Evolutionary conservation across 805 yeast species (phyloP), one percentile per base, ranked within the genome.

Genomic region (Wickerhamomyces hampshirensis): DNA sequence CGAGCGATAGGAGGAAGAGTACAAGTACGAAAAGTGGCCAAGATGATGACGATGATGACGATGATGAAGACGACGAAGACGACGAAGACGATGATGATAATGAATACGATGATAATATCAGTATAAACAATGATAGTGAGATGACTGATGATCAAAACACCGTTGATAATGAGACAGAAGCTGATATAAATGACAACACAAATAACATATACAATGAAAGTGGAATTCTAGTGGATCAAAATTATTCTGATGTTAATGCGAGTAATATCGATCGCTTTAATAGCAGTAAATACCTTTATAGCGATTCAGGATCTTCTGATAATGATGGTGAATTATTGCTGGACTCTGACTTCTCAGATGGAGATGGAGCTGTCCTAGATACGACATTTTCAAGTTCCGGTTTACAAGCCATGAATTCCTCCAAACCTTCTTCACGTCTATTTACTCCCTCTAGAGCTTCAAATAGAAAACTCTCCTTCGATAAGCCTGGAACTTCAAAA

Each of bases 291-390:
- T 46, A 33, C 32, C 23, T 47, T 2, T 51, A 37, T 31, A 40
- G 33, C 6, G 44, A 44, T 21, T 31, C 55, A 10, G 55, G 50
- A 18, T 60, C 58, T 12, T 50, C 65, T 7, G 26, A 30, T 13
- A 5, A 8, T 13, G 32, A 30, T 42, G 51, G 39, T 29, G 53
- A 47, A 8, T 26, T 53, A 5, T 31, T 50, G 6, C 30, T 53
- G 17, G 57, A 47, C 28, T 58, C 65, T n/a, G 66, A 57, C 29
- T 53, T 60, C 34, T 54, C 62, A 19, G 61, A 59, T 31, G 71
- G 65, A 16, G 70, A 64, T 29, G 65, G 58, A 30, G 58, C 56
- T 29, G 63, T 63, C 29, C 43, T 65, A n/a, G 71, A 61, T 35
- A 68, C 63, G 30, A 63, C 63, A n/a, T 48, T 68, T 39, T 51